phyloP scores from a whole-genome alignment of 2,329 filamentous ascomycete genomes.

The Verruconis gallopava region DNA sequence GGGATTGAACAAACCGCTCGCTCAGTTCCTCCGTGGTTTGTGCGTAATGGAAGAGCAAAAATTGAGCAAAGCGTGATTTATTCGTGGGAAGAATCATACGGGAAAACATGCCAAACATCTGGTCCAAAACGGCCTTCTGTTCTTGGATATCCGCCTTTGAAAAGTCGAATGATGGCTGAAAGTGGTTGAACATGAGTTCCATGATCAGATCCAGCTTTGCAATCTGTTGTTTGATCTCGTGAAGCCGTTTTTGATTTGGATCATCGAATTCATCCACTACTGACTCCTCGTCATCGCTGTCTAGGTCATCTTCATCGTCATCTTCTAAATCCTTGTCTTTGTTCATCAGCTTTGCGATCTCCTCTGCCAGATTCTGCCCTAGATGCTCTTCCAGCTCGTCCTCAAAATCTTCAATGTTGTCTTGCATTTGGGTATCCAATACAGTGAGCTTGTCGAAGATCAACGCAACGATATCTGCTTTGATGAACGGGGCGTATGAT shows the following conservation, averaged over 20 bases:
- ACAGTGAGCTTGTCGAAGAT: constrained; percentile 81
- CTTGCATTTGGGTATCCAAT: constrained; percentile 89
- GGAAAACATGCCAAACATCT: constrained; percentile 73
- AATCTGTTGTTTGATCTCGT: constrained; percentile 66
- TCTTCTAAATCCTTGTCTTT: constrained; percentile 39
- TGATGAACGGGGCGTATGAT: constrained; percentile 64
- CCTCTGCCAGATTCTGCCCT: constrained; percentile 78
- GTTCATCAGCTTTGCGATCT: constrained; percentile 47
- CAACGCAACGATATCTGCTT: constrained; percentile 66
- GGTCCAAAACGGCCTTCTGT: constrained; percentile 61
- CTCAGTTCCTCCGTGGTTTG: constrained; percentile 68
- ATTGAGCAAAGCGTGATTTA: constrained; percentile 86
- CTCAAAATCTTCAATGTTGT: constrained; percentile 84
- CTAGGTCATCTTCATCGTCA: constrained; percentile 27
- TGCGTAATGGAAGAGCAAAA: constrained; percentile 89
- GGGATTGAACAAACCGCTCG: constrained; percentile 69
- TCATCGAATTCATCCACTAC: constrained; percentile 50
- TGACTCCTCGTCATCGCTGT: constrained; percentile 36
- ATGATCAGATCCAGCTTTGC: constrained; percentile 86
- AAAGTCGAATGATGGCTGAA: constrained; percentile 35
- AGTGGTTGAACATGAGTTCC: constrained; percentile 75
- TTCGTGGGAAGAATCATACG: constrained; percentile 82
- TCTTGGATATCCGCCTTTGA: constrained; percentile 51
- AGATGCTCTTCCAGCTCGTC: constrained; percentile 72
- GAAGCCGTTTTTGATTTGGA: constrained; percentile 53